Evolutionary conservation across 768 basidiomycete genomes (phyloP).

Genomic region (Boletellus emodensis): DNA sequence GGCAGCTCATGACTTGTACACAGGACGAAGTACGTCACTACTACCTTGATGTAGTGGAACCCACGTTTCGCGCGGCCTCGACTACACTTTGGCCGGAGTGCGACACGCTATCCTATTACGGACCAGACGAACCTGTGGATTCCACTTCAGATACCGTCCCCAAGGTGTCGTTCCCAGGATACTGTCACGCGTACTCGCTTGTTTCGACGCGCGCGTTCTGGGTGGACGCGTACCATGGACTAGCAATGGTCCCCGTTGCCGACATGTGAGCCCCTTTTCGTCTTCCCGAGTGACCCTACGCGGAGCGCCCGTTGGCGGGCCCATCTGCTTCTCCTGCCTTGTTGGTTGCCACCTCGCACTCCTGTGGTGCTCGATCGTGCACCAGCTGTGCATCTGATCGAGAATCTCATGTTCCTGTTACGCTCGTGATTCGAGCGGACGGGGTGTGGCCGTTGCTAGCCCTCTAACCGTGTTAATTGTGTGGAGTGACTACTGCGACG

Average conservation of each 20-base stretch:
- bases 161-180: slow-evolving; percentile 25
- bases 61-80: slow-evolving; percentile 24
- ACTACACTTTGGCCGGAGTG: slow-evolving; percentile 3
- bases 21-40: slow-evolving; percentile 36
- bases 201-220: slow-evolving; percentile 83
- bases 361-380: slow-evolving; percentile 13
- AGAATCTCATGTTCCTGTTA: slow-evolving; percentile 17
- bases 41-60: slow-evolving; percentile 26
- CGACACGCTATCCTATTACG: not conserved
- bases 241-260: slow-evolving; percentile 82
- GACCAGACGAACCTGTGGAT: not conserved
- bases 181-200: slow-evolving; percentile 45
- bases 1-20: slow-evolving; percentile 17
- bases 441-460: slow-evolving; percentile 19
- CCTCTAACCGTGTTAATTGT: slow-evolving; percentile 11
- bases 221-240: slow-evolving; percentile 74
- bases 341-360: slow-evolving; percentile 10
- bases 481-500: slow-evolving; percentile 5
- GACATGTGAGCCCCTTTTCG: slow-evolving; percentile 55
- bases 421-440: slow-evolving; percentile 4
- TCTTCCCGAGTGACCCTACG: not conserved
- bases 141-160: not conserved
- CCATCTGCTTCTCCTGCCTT: not conserved
- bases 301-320: slow-evolving; percentile 7
- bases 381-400: slow-evolving; percentile 11